phyloP scores from a whole-genome alignment of 176 grass and related monocot genomes.

The Eleusine indica region DNA sequence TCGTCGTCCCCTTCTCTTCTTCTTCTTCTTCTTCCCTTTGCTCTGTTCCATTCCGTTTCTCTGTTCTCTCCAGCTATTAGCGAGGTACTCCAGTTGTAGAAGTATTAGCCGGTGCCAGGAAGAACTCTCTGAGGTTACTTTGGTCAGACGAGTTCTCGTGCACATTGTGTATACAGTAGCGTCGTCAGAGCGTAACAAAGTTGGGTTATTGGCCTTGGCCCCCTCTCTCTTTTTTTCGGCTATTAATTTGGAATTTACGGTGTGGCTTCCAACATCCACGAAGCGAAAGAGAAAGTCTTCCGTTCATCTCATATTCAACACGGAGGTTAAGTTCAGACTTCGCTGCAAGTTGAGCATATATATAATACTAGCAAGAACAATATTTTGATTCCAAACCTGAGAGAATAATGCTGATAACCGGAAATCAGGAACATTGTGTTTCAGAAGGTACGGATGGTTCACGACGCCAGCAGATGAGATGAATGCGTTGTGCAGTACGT shows the following conservation, averaged over 20 bases:
- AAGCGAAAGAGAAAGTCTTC: neutral
- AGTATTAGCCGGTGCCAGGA: conserved; percentile 15
- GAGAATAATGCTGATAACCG: neutral
- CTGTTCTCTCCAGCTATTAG: conserved; percentile 13
- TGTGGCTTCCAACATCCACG: neutral
- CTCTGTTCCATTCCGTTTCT: neutral
- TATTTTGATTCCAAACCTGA: neutral
- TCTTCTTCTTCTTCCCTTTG: neutral
- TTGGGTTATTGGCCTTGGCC: conserved; percentile 6
- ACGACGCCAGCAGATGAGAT: neutral
- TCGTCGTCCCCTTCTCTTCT: neutral
- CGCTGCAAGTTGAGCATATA: neutral
- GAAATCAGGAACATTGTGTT: neutral
- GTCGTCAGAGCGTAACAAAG: conserved; percentile 20
- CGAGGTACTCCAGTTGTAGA: neutral
- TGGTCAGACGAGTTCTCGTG: conserved; percentile 39
- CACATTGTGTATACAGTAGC: conserved; percentile 51
- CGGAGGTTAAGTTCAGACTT: neutral
- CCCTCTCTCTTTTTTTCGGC: conserved; percentile 3
- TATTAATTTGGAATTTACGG: neutral
- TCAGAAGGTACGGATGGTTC: neutral
- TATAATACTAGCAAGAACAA: neutral
- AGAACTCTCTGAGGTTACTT: conserved; percentile 48
- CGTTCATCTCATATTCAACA: neutral
- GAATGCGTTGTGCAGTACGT: neutral